Conservation (phyloP, 257 asterid species). For the Solanum virginianum region DNA sequence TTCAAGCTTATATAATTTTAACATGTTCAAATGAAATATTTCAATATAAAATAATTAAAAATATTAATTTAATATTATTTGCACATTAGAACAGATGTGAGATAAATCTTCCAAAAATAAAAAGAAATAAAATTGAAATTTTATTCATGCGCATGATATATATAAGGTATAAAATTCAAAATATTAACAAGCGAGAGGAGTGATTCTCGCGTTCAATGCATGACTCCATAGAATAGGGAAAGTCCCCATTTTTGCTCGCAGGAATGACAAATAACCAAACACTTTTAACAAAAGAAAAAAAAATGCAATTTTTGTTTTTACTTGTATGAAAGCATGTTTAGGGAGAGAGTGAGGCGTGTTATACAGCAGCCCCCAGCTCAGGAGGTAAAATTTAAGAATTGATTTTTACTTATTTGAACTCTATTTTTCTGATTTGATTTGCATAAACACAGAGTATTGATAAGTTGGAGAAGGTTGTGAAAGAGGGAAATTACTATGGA, state of each 20-base stretch:
- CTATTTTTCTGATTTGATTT: background rate
- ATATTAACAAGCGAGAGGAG: background rate
- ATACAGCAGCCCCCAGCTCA: slow-evolving; percentile 56
- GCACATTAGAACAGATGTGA: too few species aligned
- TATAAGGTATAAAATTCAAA: too few species aligned
- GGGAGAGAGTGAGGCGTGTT: slow-evolving; percentile 60
- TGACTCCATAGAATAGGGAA: background rate
- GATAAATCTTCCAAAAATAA: too few species aligned
- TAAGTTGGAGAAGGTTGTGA: slow-evolving; percentile 60
- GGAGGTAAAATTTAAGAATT: slow-evolving; percentile 31
- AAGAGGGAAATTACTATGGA: slow-evolving; percentile 84
- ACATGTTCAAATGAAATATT: too few species aligned
- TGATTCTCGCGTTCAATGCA: background rate
- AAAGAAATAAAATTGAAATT: background rate
- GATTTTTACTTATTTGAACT: background rate
- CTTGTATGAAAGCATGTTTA: slow-evolving; percentile 31
- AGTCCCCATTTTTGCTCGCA: background rate
- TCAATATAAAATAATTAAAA: too few species aligned
- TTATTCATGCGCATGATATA: background rate
- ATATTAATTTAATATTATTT: too few species aligned
- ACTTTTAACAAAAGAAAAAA: background rate
- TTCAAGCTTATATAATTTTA: too few species aligned
- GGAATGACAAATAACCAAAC: background rate
- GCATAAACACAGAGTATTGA: slow-evolving; percentile 39
- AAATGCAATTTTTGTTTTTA: background rate